Conservation (phyloP, 2,329 filamentous ascomycete genomes). For the Aspergillus sclerotialis region DNA sequence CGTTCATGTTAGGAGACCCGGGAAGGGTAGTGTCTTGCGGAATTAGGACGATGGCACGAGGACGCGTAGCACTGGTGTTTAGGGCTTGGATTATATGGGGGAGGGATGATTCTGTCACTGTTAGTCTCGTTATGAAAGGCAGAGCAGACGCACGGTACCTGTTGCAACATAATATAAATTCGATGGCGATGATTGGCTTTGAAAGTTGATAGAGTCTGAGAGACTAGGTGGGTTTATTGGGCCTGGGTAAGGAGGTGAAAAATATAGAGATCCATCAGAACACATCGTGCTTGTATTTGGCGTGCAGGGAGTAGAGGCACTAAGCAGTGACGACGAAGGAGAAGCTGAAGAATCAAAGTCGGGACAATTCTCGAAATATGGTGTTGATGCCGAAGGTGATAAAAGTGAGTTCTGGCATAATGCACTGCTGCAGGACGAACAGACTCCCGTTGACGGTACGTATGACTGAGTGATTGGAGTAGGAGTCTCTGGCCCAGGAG, state of each 20-base stretch:
- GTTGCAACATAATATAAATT: conserved; percentile 6
- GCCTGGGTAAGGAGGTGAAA: background rate
- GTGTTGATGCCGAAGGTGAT: background rate
- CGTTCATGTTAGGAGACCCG: too few species aligned
- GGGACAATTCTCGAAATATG: conserved; percentile 1
- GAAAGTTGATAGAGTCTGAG: conserved; percentile 1
- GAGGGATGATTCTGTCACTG: conserved; percentile 8
- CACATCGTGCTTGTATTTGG: background rate
- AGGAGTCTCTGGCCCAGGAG: conserved; percentile 1
- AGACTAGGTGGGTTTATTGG: background rate
- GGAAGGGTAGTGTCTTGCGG: too few species aligned
- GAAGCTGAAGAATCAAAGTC: conserved; percentile 1
- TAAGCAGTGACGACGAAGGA: background rate
- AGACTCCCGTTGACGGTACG: background rate
- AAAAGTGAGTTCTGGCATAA: background rate
- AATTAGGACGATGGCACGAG: conserved; percentile 12
- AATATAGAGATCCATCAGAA: background rate
- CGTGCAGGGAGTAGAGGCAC: background rate
- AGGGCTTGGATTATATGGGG: conserved; percentile 14
- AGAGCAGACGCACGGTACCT: conserved; percentile 3
- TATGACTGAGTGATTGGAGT: background rate
- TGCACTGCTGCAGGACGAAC: conserved; percentile 2
- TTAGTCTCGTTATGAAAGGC: background rate
- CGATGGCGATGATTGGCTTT: background rate
- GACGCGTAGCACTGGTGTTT: conserved; percentile 1